A percentile compares a stretch with the other conserved stretches of the same genome.
Evolutionary conservation across 1,284 basidiomycete species (phyloP).

Genomic region (Mycosarcoma mackinlayi): DNA sequence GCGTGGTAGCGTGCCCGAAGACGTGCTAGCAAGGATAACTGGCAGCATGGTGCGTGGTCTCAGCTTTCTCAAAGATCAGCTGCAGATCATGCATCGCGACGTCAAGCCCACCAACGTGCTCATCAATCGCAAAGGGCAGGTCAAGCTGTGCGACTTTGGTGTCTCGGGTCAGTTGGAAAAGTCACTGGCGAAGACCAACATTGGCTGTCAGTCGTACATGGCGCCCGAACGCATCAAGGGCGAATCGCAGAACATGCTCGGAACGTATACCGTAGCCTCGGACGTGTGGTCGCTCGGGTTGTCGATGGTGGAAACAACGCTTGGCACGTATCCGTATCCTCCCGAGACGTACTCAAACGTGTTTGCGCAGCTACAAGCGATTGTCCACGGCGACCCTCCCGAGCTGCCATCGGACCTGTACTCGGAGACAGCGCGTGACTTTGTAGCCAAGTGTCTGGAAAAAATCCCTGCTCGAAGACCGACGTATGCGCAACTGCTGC

Average conservation of each 20-base stretch:
- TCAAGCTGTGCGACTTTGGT: constrained; percentile 98
- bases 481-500: constrained; percentile 84
- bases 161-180: constrained; percentile 97
- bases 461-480: constrained; percentile 76
- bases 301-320: constrained; percentile 90
- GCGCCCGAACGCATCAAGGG: constrained; percentile 96
- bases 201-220: constrained; percentile 99
- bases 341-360: constrained; percentile 98
- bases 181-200: constrained; percentile 95
- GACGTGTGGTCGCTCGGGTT: constrained; percentile 99
- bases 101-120: constrained; percentile 98
- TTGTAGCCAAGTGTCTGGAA: constrained; percentile 64
- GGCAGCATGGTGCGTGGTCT: constrained; percentile 87
- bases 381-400: constrained; percentile 93
- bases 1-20: constrained; percentile 76
- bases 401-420: constrained; percentile 74
- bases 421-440: constrained; percentile 65
- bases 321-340: constrained; percentile 94
- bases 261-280: constrained; percentile 94
- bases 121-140: constrained; percentile 85
- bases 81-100: constrained; percentile 97
- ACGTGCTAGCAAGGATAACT: constrained; percentile 86
- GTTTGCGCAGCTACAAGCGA: constrained; percentile 93
- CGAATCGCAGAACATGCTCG: constrained; percentile 84
- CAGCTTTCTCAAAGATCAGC: constrained; percentile 92